Conservation (phyloP, 2,329 filamentous ascomycete genomes). For the Colletotrichum salicis region DNA sequence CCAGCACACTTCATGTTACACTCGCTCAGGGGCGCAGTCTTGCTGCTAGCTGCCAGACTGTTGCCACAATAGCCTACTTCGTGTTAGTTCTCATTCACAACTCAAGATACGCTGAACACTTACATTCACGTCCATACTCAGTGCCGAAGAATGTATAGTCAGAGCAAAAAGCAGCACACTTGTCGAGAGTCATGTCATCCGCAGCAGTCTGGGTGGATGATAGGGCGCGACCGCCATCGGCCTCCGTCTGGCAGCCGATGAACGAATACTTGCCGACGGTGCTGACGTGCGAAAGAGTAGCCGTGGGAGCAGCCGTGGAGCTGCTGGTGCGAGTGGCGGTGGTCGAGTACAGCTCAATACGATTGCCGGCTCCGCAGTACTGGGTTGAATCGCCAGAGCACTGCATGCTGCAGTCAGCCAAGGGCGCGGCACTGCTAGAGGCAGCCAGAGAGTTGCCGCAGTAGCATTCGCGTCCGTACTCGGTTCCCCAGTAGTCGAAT, state of each 20-base stretch:
- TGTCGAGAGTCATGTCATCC: slow-evolving; percentile 51
- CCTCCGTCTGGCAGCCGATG: slow-evolving; percentile 54
- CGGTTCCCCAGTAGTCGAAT: slow-evolving; percentile 61
- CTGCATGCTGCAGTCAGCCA: slow-evolving; percentile 49
- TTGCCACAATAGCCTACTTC: slow-evolving; percentile 51
- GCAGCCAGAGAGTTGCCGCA: slow-evolving; percentile 53
- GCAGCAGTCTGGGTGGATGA: slow-evolving; percentile 44
- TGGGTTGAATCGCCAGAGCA: slow-evolving; percentile 54
- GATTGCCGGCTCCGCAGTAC: slow-evolving; percentile 55
- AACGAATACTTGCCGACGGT: slow-evolving; percentile 47
- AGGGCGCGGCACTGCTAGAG: slow-evolving; percentile 42
- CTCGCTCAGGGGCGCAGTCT: slow-evolving; percentile 44
- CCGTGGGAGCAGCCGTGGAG: slow-evolving; percentile 45
- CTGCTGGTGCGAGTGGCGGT: slow-evolving; percentile 46
- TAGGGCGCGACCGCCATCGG: slow-evolving; percentile 49
- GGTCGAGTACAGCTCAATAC: slow-evolving; percentile 56
- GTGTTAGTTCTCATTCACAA: not conserved
- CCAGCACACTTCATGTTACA: slow-evolving; percentile 53
- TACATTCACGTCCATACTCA: slow-evolving; percentile 52
- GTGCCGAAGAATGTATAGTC: slow-evolving; percentile 51
- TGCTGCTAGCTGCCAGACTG: slow-evolving; percentile 45
- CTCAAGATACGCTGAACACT: slow-evolving; percentile 2
- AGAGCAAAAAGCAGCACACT: slow-evolving; percentile 48
- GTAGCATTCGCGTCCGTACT: slow-evolving; percentile 64
- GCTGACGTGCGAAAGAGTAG: slow-evolving; percentile 46